Percentiles rank a stretch among this genome's conserved stretches.
phyloP scores from a whole-genome alignment of 129 eudicot genomes.

The Gnaphalium uliginosum region DNA sequence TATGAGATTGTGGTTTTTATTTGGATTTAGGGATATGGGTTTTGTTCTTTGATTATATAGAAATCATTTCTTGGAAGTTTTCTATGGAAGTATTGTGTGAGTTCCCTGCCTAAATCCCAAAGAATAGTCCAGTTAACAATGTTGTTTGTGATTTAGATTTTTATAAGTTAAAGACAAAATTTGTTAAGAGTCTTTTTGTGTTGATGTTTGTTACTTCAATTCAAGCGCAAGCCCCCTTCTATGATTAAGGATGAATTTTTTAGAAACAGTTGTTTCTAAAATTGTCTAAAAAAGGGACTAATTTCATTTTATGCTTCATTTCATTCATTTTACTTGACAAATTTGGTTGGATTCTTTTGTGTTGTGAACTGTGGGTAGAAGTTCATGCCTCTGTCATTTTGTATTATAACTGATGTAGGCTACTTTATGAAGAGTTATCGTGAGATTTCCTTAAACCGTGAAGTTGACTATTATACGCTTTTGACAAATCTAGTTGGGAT shows the following conservation, averaged over 20 bases:
- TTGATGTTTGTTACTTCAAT: not conserved
- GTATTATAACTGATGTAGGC: not conserved
- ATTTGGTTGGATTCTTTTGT: constrained; percentile 2
- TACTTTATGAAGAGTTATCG: not conserved
- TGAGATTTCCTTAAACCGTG: not conserved
- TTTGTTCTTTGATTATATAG: constrained; percentile 7
- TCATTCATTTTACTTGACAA: constrained; percentile 12
- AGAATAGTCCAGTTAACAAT: not conserved
- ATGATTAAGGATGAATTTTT: not conserved
- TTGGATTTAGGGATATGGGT: constrained; percentile 23
- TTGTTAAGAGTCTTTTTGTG: constrained; percentile 1
- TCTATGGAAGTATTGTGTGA: not conserved
- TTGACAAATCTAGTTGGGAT: constrained; percentile 15
- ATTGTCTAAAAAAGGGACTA: not conserved
- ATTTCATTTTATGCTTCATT: not conserved
- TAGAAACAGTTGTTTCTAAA: no score
- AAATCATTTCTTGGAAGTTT: constrained; percentile 18
- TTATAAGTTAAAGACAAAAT: not conserved
- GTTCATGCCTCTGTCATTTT: constrained; percentile 16
- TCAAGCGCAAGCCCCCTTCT: not conserved
- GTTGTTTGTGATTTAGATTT: not conserved
- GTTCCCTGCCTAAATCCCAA: not conserved
- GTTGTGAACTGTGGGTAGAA: constrained; percentile 2
- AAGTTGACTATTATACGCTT: constrained; percentile 14
- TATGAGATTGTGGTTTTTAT: not conserved